phyloP scores from a whole-genome alignment of 306 rosid genomes.

The cucumber (Cucumis sativus) region DNA sequence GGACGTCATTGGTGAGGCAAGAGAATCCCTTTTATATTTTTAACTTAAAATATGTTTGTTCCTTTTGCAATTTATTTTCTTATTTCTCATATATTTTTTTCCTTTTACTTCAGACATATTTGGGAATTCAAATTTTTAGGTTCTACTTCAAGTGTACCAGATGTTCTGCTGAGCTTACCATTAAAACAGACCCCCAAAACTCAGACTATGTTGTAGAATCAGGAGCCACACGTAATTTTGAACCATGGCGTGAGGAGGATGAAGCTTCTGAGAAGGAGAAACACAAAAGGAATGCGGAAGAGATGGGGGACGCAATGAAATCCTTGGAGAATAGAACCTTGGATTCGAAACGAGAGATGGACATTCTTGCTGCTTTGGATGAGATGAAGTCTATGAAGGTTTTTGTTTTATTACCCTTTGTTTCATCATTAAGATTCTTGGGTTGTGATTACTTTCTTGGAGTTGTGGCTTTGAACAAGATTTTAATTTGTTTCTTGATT shows the following conservation, averaged over 20 bases:
- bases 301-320: conserved; percentile 85
- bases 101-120: conserved; percentile 40
- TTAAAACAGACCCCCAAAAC: conserved; percentile 85
- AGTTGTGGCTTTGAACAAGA: not conserved
- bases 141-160: conserved; percentile 81
- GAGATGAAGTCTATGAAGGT: conserved; percentile 99
- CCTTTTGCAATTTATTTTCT: not conserved
- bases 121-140: conserved; percentile 78
- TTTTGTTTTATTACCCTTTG: not conserved
- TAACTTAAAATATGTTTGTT: not conserved
- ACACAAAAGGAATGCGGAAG: conserved; percentile 65
- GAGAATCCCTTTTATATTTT: not conserved
- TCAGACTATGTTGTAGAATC: conserved; percentile 83
- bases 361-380: conserved; percentile 83
- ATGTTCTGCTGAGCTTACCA: conserved; percentile 80
- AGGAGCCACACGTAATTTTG: conserved; percentile 44
- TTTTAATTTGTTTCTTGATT: not conserved
- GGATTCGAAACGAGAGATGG: conserved; percentile 75
- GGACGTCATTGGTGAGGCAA: conserved; percentile 31
- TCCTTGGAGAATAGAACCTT: conserved; percentile 74
- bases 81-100: not conserved
- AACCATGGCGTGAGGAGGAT: conserved; percentile 84
- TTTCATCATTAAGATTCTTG: not conserved
- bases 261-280: conserved; percentile 40
- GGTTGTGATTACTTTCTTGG: not conserved